Conservation (phyloP, 495 filamentous ascomycete genomes). For the Penicillium lagena region DNA sequence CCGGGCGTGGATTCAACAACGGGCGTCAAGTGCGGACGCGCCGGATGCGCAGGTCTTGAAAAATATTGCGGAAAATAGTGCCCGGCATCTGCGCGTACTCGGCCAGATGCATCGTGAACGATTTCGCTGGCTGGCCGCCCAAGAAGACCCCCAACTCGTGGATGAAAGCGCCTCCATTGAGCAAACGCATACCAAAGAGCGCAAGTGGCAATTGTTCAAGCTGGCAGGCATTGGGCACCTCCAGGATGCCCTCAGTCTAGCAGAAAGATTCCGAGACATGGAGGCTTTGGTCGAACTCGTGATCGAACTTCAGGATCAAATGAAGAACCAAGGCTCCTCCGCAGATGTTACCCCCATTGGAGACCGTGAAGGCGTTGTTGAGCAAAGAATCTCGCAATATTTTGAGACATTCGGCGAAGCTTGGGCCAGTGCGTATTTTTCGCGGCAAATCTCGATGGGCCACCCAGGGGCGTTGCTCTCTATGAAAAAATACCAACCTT, state of each 20-base stretch:
- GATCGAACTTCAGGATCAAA: slow-evolving; percentile 40
- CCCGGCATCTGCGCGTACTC: slow-evolving; percentile 48
- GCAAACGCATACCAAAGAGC: slow-evolving; percentile 44
- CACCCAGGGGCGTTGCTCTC: slow-evolving; percentile 61
- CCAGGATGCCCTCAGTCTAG: slow-evolving; percentile 62
- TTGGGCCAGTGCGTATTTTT: slow-evolving; percentile 78
- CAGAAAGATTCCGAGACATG: slow-evolving; percentile 67
- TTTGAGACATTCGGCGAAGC: slow-evolving; percentile 66
- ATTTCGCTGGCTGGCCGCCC: slow-evolving; percentile 50
- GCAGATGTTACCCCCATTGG: slow-evolving; percentile 4
- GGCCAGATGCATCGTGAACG: slow-evolving; percentile 59
- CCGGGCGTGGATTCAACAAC: slow-evolving; percentile 34
- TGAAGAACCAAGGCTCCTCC: slow-evolving; percentile 10
- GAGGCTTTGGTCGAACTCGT: slow-evolving; percentile 61
- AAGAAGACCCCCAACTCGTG: slow-evolving; percentile 37
- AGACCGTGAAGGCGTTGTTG: slow-evolving; percentile 25
- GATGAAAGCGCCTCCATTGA: slow-evolving; percentile 41
- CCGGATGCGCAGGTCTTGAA: slow-evolving; percentile 28
- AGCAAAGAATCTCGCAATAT: slow-evolving; percentile 48
- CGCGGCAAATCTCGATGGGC: slow-evolving; percentile 60
- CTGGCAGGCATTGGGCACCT: slow-evolving; percentile 64
- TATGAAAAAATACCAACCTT: slow-evolving; percentile 54
- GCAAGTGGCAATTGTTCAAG: slow-evolving; percentile 51
- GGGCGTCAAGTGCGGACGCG: slow-evolving; percentile 18
- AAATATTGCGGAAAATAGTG: slow-evolving; percentile 46